A percentile compares a stretch with the other conserved stretches of the same genome.
Conservation (phyloP, 306 rosid species). For the Hippophae gyantsensis region DNA sequence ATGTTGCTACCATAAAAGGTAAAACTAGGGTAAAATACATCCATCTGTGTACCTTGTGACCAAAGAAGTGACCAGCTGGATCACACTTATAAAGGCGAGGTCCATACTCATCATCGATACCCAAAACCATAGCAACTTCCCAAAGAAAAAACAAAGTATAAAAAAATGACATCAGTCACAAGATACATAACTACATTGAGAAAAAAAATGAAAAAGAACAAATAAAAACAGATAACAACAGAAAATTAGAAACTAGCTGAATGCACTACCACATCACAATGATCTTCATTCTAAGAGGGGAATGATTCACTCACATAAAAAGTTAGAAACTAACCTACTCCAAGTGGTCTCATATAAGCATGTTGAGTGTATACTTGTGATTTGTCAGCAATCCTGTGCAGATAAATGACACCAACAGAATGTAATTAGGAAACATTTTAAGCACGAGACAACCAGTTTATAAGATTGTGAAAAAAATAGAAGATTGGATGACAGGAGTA, state of each 20-base stretch:
- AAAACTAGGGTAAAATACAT: background rate
- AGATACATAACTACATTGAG: slow-evolving; percentile 4
- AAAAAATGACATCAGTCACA: slow-evolving; percentile 16
- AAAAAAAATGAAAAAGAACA: too few species aligned
- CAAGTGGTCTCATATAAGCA: slow-evolving; percentile 99
- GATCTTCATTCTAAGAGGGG: slow-evolving; percentile 3
- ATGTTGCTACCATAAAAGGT: background rate
- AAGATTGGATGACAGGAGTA: too few species aligned
- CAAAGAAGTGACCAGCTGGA: slow-evolving; percentile 98
- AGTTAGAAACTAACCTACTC: slow-evolving; percentile 61
- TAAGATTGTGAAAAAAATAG: background rate
- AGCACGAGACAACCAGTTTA: background rate
- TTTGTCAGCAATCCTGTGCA: slow-evolving; percentile 86
- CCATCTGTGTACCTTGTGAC: slow-evolving; percentile 72
- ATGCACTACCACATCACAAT: background rate
- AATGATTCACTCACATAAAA: slow-evolving; percentile 1
- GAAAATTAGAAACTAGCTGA: background rate
- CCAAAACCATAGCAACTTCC: slow-evolving; percentile 92
- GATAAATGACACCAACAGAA: slow-evolving; percentile 17
- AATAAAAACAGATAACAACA: background rate
- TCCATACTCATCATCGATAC: slow-evolving; percentile 84
- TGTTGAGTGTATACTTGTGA: slow-evolving; percentile 98
- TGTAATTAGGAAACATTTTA: slow-evolving; percentile 11
- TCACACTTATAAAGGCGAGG: slow-evolving; percentile 90
- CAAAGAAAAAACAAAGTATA: slow-evolving; percentile 18